Conservation (phyloP, 2,329 filamentous ascomycete species). For the Colletotrichum euphorbiae region DNA sequence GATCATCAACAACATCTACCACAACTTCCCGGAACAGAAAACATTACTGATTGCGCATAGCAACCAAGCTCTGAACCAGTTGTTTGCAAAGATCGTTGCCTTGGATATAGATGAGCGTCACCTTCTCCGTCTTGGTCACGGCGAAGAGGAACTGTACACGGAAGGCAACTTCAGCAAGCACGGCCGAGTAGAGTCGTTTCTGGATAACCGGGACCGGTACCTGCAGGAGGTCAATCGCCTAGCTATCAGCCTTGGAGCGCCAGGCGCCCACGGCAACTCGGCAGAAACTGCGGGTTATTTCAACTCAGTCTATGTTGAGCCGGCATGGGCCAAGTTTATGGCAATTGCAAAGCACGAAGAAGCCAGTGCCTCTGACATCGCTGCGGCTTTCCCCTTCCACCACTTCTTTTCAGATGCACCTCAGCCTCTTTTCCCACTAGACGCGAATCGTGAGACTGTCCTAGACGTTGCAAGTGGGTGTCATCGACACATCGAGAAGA, state of each 20-base stretch:
- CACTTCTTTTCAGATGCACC: slow-evolving; percentile 88
- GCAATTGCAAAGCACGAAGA: slow-evolving; percentile 65
- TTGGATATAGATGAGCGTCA: slow-evolving; percentile 96
- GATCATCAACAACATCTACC: slow-evolving; percentile 98
- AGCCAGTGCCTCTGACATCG: slow-evolving; percentile 70
- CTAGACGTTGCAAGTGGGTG: slow-evolving; percentile 86
- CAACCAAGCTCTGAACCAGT: slow-evolving; percentile 96
- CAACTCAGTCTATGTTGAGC: slow-evolving; percentile 89
- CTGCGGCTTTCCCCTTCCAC: slow-evolving; percentile 86
- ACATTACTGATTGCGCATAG: slow-evolving; percentile 95
- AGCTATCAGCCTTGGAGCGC: slow-evolving; percentile 84
- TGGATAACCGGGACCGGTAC: slow-evolving; percentile 85
- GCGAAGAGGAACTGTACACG: slow-evolving; percentile 91
- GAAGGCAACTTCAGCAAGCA: slow-evolving; percentile 92
- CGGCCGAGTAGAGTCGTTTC: slow-evolving; percentile 93
- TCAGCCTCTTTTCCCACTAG: slow-evolving; percentile 81
- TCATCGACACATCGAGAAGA: slow-evolving; percentile 86
- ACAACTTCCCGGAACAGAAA: slow-evolving; percentile 94
- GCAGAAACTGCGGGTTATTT: slow-evolving; percentile 98
- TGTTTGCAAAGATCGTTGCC: slow-evolving; percentile 98
- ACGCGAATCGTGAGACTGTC: slow-evolving; percentile 72
- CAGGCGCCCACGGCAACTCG: slow-evolving; percentile 94
- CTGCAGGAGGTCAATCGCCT: slow-evolving; percentile 88
- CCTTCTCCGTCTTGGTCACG: slow-evolving; percentile 90
- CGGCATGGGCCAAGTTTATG: slow-evolving; percentile 88